phyloP scores from a whole-genome alignment of 2,329 filamentous ascomycete species.

The Phyllosticta citrichinensis region DNA sequence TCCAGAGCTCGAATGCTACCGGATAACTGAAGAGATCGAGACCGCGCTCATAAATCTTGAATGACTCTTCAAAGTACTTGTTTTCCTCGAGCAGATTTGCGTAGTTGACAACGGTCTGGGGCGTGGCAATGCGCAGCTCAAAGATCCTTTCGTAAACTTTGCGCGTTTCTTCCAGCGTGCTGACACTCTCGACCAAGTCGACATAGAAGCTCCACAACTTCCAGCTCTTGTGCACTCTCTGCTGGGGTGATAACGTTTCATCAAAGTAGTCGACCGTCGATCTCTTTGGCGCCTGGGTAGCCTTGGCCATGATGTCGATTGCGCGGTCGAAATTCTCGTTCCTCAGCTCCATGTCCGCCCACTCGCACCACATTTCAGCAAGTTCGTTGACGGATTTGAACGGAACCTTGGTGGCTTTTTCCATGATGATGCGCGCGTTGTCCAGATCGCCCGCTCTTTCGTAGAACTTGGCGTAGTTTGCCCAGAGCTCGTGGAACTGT shows the following conservation, averaged over 20 bases:
- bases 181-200: slow-evolving; percentile 90
- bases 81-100: slow-evolving; percentile 91
- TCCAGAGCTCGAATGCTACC: slow-evolving; percentile 97
- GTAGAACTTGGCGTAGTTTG: slow-evolving; percentile 95
- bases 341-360: slow-evolving; percentile 95
- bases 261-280: slow-evolving; percentile 99
- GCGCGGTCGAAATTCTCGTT: slow-evolving; percentile 94
- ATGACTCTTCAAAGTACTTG: slow-evolving; percentile 92
- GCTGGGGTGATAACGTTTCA: slow-evolving; percentile 84
- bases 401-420: slow-evolving; percentile 94
- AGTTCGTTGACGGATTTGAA: slow-evolving; percentile 97
- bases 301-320: slow-evolving; percentile 92
- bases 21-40: slow-evolving; percentile 98
- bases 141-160: slow-evolving; percentile 97
- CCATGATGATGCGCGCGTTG: slow-evolving; percentile 85
- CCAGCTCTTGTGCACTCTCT: slow-evolving; percentile 98
- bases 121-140: slow-evolving; percentile 92
- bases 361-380: slow-evolving; percentile 97
- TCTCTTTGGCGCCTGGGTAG: slow-evolving; percentile 89
- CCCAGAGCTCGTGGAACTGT: slow-evolving; percentile 89
- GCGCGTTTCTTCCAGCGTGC: slow-evolving; percentile 80
- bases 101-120: slow-evolving; percentile 97
- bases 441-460: slow-evolving; percentile 75
- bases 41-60: slow-evolving; percentile 93
- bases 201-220: slow-evolving; percentile 99